Evolutionary conservation across 108 stramenopile genomes (phyloP).

Genomic region (Skeletonema tropicum): DNA sequence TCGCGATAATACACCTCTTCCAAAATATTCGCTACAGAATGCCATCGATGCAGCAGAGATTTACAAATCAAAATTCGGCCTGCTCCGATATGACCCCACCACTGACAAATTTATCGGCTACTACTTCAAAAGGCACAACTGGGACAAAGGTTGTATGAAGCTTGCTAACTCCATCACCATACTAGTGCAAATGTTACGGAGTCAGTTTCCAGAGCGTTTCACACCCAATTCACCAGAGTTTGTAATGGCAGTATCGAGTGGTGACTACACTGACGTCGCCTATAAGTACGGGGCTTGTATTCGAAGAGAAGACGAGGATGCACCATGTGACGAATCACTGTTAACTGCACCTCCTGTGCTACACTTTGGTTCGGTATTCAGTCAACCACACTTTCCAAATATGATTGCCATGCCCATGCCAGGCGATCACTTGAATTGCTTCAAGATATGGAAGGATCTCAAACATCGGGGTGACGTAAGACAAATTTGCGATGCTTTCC

Average conservation of each 20-base stretch:
- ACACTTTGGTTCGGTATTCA: background rate
- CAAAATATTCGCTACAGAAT: conserved; percentile 8
- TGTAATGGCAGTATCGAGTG: conserved; percentile 8
- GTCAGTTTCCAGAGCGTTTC: conserved; percentile 2
- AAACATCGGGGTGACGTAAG: background rate
- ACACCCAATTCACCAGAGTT: conserved; percentile 1
- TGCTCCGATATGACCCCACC: conserved; percentile 11
- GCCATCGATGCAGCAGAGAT: conserved; percentile 9
- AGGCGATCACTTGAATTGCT: conserved; percentile 1
- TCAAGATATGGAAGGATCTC: background rate
- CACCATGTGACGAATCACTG: background rate
- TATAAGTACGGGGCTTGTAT: background rate
- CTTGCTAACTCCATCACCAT: background rate
- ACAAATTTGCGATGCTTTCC: background rate
- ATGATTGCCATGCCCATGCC: conserved; percentile 9
- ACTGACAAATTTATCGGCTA: background rate
- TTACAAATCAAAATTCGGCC: background rate
- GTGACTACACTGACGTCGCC: background rate
- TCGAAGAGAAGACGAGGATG: background rate
- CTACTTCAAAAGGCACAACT: conserved; percentile 1
- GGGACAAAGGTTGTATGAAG: conserved; percentile 5
- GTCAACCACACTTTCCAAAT: background rate
- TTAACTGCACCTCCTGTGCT: background rate
- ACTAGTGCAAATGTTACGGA: background rate
- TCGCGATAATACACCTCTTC: background rate